Evolutionary conservation across 192 early-diverging fungal species (phyloP).

Genomic region (Backusella tuberculispora): DNA sequence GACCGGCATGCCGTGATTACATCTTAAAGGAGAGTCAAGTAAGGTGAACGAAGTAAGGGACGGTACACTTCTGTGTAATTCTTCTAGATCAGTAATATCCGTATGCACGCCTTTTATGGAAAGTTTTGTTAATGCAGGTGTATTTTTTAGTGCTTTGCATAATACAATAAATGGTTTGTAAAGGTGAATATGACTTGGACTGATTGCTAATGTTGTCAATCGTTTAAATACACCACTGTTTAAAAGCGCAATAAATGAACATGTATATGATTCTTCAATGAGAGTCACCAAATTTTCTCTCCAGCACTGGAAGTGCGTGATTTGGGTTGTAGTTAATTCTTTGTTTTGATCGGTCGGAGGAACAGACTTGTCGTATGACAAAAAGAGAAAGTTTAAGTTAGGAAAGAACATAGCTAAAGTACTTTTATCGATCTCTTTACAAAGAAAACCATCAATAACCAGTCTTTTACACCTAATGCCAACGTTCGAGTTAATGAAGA

Average conservation of each 20-base stretch:
- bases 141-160: neutral
- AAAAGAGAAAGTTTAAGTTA: neutral
- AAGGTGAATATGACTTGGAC: neutral
- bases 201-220: neutral
- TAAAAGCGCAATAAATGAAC: neutral
- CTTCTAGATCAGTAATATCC: constrained; percentile 7
- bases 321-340: neutral
- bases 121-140: neutral
- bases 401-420: neutral
- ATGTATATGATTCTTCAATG: constrained; percentile 11
- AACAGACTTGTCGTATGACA: neutral
- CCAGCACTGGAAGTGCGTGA: neutral
- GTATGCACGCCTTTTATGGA: constrained; percentile 5
- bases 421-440: neutral
- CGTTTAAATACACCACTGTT: neutral
- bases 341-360: neutral
- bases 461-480: neutral
- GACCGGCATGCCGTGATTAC: constrained; percentile 6
- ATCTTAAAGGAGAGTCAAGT: constrained; percentile 11
- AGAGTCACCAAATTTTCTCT: neutral
- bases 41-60: neutral
- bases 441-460: neutral
- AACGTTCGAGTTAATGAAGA: neutral
- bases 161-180: constrained; percentile 10
- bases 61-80: neutral